Evolutionary conservation across 2,329 filamentous ascomycete species (phyloP), one percentile per base, ranked within the genome.

Genomic region (Cladophialophora psammophila): DNA sequence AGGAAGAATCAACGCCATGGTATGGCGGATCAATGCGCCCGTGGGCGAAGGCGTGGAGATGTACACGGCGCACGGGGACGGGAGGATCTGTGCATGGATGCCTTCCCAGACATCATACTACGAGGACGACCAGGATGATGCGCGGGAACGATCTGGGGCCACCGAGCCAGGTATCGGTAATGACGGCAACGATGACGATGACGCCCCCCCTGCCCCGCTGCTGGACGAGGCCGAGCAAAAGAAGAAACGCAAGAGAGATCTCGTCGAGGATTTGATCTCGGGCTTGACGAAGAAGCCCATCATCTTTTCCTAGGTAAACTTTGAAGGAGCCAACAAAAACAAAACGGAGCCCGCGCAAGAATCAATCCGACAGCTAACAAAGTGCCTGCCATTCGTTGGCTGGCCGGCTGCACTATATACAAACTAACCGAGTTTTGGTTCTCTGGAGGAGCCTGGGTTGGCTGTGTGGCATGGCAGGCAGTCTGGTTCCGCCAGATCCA

Each of bases 51-150:
- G 87, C 0, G 76, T 90, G 1, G 88, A 90, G 71, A 85, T 97
- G 65, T 96, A 93, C 79, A 95, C 92, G 61, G 90, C 89, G 1
- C 93, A 97, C 74, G 84, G 90, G 2, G 93, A 97, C 75, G 94
- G 94, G 0, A 90, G 90, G 60, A 94, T 98, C 65, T 86, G 90
- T 53, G 87, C 87, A 3, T 97, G 94, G 93, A 84, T 85, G 72
- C 65, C 67, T 9, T 35, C 50, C 3, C 26, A 35, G n/a, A 86
- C 85, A 4, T 81, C 80, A 38, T 79, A 86, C 71, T 76, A 85
- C 72, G 71, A 87, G 58, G 81, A 82, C 5, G 79, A 77, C 2
- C 74, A n/a, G 1, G 20, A 60, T 7, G 36, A 45, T 3, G 55
- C 26, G 7, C 26, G 58, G 20, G 18, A 13, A n/a, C 35, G 4